Base-by-base conservation (phyloP, 75 land plant species). In the Pinus albicaulis region DNA sequence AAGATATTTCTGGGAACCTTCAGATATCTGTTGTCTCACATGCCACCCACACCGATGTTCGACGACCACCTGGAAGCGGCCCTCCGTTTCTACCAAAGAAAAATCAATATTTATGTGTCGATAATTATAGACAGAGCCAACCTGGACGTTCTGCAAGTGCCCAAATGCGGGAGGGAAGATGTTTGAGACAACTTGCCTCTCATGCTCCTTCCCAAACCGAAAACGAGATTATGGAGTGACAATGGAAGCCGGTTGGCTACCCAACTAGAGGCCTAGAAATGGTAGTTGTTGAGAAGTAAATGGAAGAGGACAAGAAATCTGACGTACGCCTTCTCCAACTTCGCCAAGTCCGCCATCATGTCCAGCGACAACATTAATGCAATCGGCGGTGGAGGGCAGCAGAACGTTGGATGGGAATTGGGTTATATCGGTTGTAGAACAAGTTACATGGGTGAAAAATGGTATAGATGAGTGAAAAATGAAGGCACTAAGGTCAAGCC, bases 161-260 rank as follows among this genome's bases (percentile, higher is more conserved):
- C 83, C 12, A 70, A 79, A 23, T 81, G 83, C 53, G 83, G 83
- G 14, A 24, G 81, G 22, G 76, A 79, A 23, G 81, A 79, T 24
- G 76, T 74, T 12, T 4, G 57, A 56, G 36, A 34, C 2, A 2
- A 2, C 36, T 34, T 34, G 36, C 0, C 65, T 8, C 14, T 62
- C 15, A 62, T 62, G 65, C 65, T 62, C 3, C 10, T 10, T 1
- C 65, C 36, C 3, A 23, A 28, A 62, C 14, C 1, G 3, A 4
- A 12, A 15, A 1, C 1, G 4, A 12, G 14, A 25, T 1, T 11
- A 11, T 62, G 26, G 65, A 13, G 7, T n/a, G n/a, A n/a, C n/a
- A 61, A 25, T 61, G 64, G 64, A 61, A 61, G 12, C 26, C 25
- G 64, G 25, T 61, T 24, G 23, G 3, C 0, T 24, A 14, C 28